Evolutionary conservation across 164 flowering plant genomes (phyloP), one percentile per base, ranked within the genome.

Genomic region (Aristolochia californica): DNA sequence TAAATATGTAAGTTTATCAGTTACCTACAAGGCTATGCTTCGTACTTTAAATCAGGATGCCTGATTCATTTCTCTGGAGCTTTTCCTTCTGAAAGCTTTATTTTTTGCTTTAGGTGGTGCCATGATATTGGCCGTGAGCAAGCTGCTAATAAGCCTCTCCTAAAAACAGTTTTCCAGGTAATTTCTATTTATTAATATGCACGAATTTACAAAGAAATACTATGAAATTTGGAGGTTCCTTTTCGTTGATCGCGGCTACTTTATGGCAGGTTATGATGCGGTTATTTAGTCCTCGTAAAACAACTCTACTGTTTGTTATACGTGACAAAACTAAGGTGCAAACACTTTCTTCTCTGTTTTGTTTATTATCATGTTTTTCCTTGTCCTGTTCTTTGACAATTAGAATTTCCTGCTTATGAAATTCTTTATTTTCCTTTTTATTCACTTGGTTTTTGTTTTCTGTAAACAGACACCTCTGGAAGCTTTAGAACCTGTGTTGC

Each of bases 61-160:
- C 40, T 34, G 40, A 34, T 34, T 34, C 40, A 7, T 34, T 34
- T 34, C 10, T 34, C 40, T 34, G 4, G 40, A 34, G 40, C 40
- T 54, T 27, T 17, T 27, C 26, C 24, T 5, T 30, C 43, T 54
- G 17, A 27, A 26, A 26, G 13, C 16, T 25, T 27, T 5, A 5
- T 12, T 14, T 54, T 27, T 20, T 56, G 9, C 0, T 30, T 43
- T 63, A 93, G 99, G 99, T 93, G 99, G 97, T 93, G 99, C 60
- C 99, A 93, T 80, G 97, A 93, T 66, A 89, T 93, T 70, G 99
- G 99, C 34, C 97, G 99, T 68, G 97, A 93, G 70, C 96, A 93
- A 70, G 99, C 99, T 67, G 96, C 99, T 61, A 93, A 93, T 74
- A 93, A 89, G 68, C 97, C 99, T 67, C 97, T 93, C 59, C 58